phyloP scores from a whole-genome alignment of 768 basidiomycete species.

The Crassisporium funariophilum region DNA sequence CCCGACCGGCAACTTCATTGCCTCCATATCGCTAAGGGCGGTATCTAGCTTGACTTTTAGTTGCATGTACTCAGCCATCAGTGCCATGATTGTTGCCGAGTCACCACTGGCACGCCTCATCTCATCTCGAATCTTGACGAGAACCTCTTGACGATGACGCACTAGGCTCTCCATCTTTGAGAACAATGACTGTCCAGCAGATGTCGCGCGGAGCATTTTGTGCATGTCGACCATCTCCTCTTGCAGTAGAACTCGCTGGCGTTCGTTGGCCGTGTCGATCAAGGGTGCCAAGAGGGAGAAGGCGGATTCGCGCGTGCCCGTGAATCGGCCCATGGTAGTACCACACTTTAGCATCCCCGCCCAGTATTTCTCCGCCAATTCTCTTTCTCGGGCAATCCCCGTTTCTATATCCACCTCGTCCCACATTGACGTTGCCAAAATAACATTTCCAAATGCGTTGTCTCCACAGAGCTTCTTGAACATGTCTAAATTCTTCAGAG shows the following conservation, averaged over 20 bases:
- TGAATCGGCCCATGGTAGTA: conserved; percentile 5
- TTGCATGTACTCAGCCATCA: background rate
- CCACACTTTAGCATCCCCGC: conserved; percentile 15
- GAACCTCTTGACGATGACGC: background rate
- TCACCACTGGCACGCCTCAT: background rate
- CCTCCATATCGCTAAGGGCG: background rate
- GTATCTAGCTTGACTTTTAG: background rate
- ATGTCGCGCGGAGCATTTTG: conserved; percentile 23
- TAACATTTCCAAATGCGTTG: conserved; percentile 27
- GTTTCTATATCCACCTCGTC: conserved; percentile 1
- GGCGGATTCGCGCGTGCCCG: conserved; percentile 18
- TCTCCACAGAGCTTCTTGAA: conserved; percentile 38
- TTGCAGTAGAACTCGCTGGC: conserved; percentile 21
- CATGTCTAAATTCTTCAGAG: conserved; percentile 29
- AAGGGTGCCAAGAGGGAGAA: conserved; percentile 22
- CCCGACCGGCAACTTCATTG: background rate
- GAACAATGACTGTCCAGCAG: conserved; percentile 22
- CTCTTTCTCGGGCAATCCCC: conserved; percentile 6
- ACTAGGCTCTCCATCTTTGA: background rate
- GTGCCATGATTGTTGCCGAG: background rate
- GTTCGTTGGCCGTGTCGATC: conserved; percentile 8
- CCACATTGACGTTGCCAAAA: conserved; percentile 33
- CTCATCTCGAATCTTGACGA: background rate
- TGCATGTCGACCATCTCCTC: conserved; percentile 26
- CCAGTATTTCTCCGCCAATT: conserved; percentile 12